These are phyloP conservation scores for Hortiboletus rubellus DNA, from an alignment of 1,284 basidiomycete genomes.

Conservation along the genomic window DNA sequence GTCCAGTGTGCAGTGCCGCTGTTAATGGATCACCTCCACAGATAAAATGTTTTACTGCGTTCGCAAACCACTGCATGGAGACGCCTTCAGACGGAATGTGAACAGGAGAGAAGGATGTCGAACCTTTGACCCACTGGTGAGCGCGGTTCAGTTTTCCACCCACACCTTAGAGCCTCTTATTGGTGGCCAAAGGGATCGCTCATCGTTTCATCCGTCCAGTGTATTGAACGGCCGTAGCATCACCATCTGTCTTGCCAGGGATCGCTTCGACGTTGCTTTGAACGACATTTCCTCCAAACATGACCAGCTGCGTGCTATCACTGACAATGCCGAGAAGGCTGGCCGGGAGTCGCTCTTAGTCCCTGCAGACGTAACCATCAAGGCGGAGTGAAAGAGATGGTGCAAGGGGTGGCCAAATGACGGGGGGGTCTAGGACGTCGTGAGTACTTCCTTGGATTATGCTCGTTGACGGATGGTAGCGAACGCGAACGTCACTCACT, in stretches of 20 bases:
- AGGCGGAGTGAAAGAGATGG: too few species aligned
- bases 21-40: too few species aligned
- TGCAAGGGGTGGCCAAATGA: too few species aligned
- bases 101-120: too few species aligned
- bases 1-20: too few species aligned
- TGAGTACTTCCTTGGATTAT: too few species aligned
- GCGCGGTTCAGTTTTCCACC: background rate
- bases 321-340: background rate
- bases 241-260: background rate
- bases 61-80: too few species aligned
- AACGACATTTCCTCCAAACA: background rate
- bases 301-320: slow-evolving; percentile 3
- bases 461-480: slow-evolving; percentile 7
- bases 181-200: background rate
- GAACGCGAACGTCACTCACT: slow-evolving; percentile 6
- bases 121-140: background rate
- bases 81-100: too few species aligned
- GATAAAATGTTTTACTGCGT: too few species aligned
- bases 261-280: background rate
- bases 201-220: slow-evolving; percentile 3
- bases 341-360: slow-evolving; percentile 3
- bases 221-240: slow-evolving; percentile 4
- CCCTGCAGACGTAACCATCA: too few species aligned
- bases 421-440: too few species aligned
- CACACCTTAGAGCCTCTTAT: background rate